Evolutionary conservation across 2,329 filamentous ascomycete species (phyloP).

Genomic region (Drechslerella stenobrocha): DNA sequence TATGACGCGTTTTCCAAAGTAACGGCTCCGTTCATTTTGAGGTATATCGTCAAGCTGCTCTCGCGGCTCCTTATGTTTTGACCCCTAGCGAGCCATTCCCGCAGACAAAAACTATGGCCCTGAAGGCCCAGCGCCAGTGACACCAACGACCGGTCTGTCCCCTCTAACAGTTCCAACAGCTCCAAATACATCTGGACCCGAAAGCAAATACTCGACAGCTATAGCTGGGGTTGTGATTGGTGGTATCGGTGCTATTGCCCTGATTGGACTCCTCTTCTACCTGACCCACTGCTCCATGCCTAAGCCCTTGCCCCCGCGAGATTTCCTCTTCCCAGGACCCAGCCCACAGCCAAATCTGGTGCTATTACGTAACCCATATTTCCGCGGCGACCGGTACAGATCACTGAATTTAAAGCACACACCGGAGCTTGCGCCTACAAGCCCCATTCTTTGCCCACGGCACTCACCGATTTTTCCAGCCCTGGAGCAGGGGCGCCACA

Average conservation of each 20-base stretch:
- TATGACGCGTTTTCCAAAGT: conserved; percentile 49
- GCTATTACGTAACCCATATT: conserved; percentile 16
- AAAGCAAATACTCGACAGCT: conserved; percentile 58
- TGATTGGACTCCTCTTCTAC: conserved; percentile 58
- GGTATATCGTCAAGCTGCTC: conserved; percentile 59
- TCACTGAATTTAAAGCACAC: conserved; percentile 9
- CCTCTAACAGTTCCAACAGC: not conserved
- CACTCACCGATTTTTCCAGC: conserved; percentile 8
- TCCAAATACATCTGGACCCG: conserved; percentile 4
- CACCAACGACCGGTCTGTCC: not conserved
- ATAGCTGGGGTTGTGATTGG: conserved; percentile 67
- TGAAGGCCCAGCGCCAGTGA: not conserved
- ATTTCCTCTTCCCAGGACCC: not conserved
- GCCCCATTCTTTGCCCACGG: conserved; percentile 21
- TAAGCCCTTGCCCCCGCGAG: conserved; percentile 3
- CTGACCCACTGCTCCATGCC: conserved; percentile 7
- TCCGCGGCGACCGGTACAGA: conserved; percentile 11
- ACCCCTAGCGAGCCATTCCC: conserved; percentile 64
- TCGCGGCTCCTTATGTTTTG: conserved; percentile 61
- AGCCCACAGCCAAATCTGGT: not conserved
- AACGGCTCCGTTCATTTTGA: conserved; percentile 61
- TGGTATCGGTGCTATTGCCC: conserved; percentile 57
- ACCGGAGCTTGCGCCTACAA: conserved; percentile 22
- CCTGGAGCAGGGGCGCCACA: conserved; percentile 6
- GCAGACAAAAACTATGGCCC: conserved; percentile 29